Evolutionary conservation across 345 rosid species (phyloP).

Genomic region (Camelina sativa): DNA sequence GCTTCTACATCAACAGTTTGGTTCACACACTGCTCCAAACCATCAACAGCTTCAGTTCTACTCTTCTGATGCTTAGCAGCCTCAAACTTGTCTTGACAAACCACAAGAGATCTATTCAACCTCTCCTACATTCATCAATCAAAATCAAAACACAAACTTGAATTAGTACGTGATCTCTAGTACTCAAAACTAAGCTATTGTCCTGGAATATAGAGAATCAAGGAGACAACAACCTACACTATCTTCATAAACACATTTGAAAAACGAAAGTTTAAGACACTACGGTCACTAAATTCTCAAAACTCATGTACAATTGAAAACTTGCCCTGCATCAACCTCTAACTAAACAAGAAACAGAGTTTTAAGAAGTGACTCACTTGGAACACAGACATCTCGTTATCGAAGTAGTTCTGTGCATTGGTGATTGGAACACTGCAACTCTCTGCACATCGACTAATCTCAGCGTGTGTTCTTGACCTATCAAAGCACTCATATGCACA

Average conservation of each 20-base stretch:
- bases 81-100: slow-evolving; percentile 89
- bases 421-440: slow-evolving; percentile 79
- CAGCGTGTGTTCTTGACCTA: slow-evolving; percentile 69
- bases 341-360: neutral
- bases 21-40: slow-evolving; percentile 76
- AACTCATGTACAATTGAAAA: neutral
- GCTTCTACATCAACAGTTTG: slow-evolving; percentile 65
- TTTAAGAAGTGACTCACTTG: slow-evolving; percentile 55
- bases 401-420: slow-evolving; percentile 72
- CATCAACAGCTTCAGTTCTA: slow-evolving; percentile 50
- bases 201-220: too few species aligned
- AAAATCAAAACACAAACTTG: neutral
- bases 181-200: neutral
- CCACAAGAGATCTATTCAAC: slow-evolving; percentile 79
- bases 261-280: neutral
- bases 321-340: slow-evolving; percentile 1
- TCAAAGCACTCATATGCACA: slow-evolving; percentile 96
- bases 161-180: neutral
- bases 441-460: slow-evolving; percentile 78
- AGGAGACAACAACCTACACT: slow-evolving; percentile 3
- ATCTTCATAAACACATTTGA: neutral
- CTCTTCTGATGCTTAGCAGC: slow-evolving; percentile 63
- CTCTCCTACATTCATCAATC: slow-evolving; percentile 63
- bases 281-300: neutral
- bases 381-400: slow-evolving; percentile 80